phyloP scores from a whole-genome alignment of 768 basidiomycete species.

The Tulasnella sp. region DNA sequence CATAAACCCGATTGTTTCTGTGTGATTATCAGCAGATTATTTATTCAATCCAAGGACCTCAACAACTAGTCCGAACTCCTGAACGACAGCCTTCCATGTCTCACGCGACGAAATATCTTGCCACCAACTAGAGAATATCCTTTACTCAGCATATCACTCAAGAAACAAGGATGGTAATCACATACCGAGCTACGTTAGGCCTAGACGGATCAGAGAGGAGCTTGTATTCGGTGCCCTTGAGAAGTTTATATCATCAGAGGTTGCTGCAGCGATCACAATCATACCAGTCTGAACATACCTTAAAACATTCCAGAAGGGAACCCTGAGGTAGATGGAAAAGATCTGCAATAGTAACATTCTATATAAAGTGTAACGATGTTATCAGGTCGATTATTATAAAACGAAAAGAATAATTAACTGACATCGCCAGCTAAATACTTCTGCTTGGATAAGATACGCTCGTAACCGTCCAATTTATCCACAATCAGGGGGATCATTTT shows the following conservation, averaged over 20 bases:
- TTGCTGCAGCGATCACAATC: no score
- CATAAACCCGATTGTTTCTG: no score
- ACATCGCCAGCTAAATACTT: slow-evolving; percentile 37
- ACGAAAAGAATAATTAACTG: background rate
- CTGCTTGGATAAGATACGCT: slow-evolving; percentile 41
- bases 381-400: background rate
- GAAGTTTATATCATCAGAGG: no score
- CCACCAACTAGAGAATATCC: slow-evolving; percentile 4
- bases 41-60: no score
- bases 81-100: slow-evolving; percentile 7
- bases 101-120: background rate
- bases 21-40: no score
- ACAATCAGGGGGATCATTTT: slow-evolving; percentile 23
- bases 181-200: background rate
- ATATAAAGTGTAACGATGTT: background rate
- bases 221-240: no score
- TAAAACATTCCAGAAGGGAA: background rate
- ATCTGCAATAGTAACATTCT: slow-evolving; percentile 5
- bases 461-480: slow-evolving; percentile 41
- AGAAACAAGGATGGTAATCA: background rate
- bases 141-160: background rate
- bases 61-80: no score
- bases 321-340: slow-evolving; percentile 14
- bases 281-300: background rate
- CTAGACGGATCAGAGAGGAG: no score